phyloP scores from a whole-genome alignment of 176 grass and related monocot species.

The Panicum miliaceum region DNA sequence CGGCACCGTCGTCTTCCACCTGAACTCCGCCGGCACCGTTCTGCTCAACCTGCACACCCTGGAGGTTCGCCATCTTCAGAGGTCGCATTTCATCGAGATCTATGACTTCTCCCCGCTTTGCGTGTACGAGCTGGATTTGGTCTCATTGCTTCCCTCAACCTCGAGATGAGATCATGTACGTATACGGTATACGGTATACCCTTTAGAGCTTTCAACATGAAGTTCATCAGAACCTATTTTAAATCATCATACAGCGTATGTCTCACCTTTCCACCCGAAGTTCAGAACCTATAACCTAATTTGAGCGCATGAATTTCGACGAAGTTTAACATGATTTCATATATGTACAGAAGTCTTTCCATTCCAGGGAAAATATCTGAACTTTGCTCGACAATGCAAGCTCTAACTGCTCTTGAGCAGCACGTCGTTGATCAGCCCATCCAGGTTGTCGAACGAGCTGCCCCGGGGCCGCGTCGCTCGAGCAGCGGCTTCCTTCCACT shows the following conservation, averaged over 20 bases:
- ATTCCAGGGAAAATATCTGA: too few species aligned
- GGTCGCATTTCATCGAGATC: neutral
- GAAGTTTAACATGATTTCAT: too few species aligned
- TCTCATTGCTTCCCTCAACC: neutral
- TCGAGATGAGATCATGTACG: neutral
- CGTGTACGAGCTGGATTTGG: neutral
- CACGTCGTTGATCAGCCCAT: conserved; percentile 13
- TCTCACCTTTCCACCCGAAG: too few species aligned
- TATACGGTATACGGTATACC: too few species aligned
- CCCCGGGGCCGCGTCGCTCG: neutral
- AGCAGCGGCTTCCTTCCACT: conserved; percentile 39
- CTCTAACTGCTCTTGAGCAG: neutral
- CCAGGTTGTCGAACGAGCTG: conserved; percentile 27
- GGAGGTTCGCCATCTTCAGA: neutral
- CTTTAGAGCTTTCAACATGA: too few species aligned
- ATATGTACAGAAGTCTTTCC: too few species aligned
- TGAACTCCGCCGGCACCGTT: neutral
- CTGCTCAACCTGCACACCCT: neutral
- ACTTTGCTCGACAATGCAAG: too few species aligned
- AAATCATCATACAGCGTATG: too few species aligned
- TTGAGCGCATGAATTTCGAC: too few species aligned
- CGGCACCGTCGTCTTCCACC: neutral
- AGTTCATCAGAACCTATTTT: too few species aligned
- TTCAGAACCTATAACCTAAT: too few species aligned
- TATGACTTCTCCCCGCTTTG: neutral